Evolutionary conservation across 139 green algal genomes (phyloP).

Genomic region (Auxenochlorella protothecoides): DNA sequence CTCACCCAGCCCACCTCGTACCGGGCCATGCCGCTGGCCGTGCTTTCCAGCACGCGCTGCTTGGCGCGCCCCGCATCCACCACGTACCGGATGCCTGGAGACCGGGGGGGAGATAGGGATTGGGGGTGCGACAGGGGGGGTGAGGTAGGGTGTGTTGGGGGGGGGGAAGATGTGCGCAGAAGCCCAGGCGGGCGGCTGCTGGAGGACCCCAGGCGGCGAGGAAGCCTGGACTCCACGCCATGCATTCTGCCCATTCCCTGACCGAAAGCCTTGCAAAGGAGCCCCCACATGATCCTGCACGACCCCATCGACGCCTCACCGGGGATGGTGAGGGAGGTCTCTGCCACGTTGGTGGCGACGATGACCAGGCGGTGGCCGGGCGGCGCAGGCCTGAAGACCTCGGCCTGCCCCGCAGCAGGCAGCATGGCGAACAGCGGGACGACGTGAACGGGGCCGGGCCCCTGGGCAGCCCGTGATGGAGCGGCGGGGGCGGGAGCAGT

Average conservation of each 20-base stretch:
- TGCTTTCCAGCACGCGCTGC: slow-evolving; percentile 58
- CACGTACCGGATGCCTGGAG: slow-evolving; percentile 72
- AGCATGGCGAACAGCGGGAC: slow-evolving; percentile 95
- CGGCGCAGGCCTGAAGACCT: slow-evolving; percentile 66
- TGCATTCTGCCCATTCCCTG: no score
- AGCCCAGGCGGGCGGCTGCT: no score
- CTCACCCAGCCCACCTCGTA: slow-evolving; percentile 81
- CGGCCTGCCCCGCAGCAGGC: slow-evolving; percentile 42
- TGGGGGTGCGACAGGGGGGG: no score
- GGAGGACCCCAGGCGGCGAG: no score
- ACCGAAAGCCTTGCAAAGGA: no score
- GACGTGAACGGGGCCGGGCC: slow-evolving; percentile 53
- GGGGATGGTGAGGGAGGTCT: slow-evolving; percentile 97
- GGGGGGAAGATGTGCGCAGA: no score
- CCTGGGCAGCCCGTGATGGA: neutral
- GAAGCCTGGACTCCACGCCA: no score
- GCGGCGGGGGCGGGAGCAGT: slow-evolving; percentile 1
- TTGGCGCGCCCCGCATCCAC: slow-evolving; percentile 79
- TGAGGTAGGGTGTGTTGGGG: no score
- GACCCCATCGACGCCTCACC: slow-evolving; percentile 19
- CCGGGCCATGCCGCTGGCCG: slow-evolving; percentile 34
- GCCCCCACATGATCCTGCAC: no score
- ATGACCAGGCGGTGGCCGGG: slow-evolving; percentile 74
- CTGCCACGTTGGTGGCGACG: slow-evolving; percentile 95
- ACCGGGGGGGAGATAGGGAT: neutral